phyloP scores from a whole-genome alignment of 495 filamentous ascomycete genomes.

The Cercophora newfieldiana region DNA sequence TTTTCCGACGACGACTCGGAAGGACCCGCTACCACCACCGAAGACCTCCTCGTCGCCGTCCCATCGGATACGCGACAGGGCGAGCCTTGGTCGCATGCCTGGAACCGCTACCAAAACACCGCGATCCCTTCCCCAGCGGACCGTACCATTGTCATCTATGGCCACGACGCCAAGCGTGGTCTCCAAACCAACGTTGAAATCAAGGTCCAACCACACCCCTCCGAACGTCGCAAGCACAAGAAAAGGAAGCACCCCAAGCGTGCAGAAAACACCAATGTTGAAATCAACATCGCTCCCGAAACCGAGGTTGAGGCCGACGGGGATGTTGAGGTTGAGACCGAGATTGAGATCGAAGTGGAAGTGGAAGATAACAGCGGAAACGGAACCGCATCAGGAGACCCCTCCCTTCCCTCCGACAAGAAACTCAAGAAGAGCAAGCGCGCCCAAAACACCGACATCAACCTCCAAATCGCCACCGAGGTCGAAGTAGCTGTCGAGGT shows the following conservation, averaged over 20 bases:
- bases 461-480: conserved; percentile 2
- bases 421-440: not conserved
- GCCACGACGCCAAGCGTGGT: conserved; percentile 76
- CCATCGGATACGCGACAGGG: conserved; percentile 60
- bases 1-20: not conserved
- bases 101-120: conserved; percentile 40
- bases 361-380: not conserved
- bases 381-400: not conserved
- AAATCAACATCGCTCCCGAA: conserved; percentile 6
- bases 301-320: conserved; percentile 1
- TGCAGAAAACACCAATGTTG: conserved; percentile 6
- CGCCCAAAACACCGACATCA: conserved; percentile 3
- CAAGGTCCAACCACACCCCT: conserved; percentile 36
- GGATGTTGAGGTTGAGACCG: conserved; percentile 7
- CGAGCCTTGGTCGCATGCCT: conserved; percentile 66
- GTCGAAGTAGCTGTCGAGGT: not conserved
- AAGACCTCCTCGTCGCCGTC: conserved; percentile 45
- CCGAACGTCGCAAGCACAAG: not conserved
- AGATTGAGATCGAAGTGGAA: conserved; percentile 11
- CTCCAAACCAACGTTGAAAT: conserved; percentile 47
- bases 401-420: not conserved
- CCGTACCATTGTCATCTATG: conserved; percentile 68
- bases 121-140: conserved; percentile 15
- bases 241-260: not conserved
- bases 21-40: conserved; percentile 7